phyloP scores from a whole-genome alignment of 768 basidiomycete genomes.

The Vararia minispora region DNA sequence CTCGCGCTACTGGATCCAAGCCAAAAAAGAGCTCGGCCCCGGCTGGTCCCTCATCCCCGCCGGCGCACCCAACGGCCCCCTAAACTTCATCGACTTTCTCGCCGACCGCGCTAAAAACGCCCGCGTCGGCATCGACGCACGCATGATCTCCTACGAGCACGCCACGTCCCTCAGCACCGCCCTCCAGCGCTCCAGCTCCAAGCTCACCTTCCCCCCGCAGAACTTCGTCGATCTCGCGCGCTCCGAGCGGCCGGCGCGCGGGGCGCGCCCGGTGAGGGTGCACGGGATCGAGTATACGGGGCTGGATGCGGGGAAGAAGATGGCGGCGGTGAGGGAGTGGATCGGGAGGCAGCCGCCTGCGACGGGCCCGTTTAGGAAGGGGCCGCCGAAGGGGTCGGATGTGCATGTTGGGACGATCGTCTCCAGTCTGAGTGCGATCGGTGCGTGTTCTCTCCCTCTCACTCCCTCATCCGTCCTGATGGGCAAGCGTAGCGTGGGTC shows the following conservation, averaged over 20 bases:
- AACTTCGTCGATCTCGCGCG: conserved; percentile 80
- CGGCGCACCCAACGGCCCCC: conserved; percentile 40
- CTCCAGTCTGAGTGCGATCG: conserved; percentile 59
- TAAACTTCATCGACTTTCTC: conserved; percentile 76
- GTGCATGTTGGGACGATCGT: conserved; percentile 59
- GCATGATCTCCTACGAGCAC: conserved; percentile 69
- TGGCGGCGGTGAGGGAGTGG: conserved; percentile 62
- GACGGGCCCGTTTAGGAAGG: conserved; percentile 50
- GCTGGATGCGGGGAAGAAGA: conserved; percentile 55
- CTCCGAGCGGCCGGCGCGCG: conserved; percentile 65
- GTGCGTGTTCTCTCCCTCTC: conserved; percentile 26
- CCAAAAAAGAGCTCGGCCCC: conserved; percentile 51
- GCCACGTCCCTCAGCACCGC: conserved; percentile 48
- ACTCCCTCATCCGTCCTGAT: conserved; percentile 4
- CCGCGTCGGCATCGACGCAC: conserved; percentile 75
- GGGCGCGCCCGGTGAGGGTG: conserved; percentile 50
- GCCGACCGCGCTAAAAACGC: conserved; percentile 27
- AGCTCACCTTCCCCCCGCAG: conserved; percentile 69
- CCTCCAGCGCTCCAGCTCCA: conserved; percentile 42
- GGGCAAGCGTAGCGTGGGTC: conserved; percentile 49
- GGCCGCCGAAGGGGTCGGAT: conserved; percentile 46
- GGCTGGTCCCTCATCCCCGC: conserved; percentile 65
- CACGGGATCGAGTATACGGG: conserved; percentile 68
- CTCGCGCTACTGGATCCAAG: conserved; percentile 79
- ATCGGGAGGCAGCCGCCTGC: conserved; percentile 49